Evolutionary conservation across 257 asterid species (phyloP).

Genomic region (Plantago elongata): DNA sequence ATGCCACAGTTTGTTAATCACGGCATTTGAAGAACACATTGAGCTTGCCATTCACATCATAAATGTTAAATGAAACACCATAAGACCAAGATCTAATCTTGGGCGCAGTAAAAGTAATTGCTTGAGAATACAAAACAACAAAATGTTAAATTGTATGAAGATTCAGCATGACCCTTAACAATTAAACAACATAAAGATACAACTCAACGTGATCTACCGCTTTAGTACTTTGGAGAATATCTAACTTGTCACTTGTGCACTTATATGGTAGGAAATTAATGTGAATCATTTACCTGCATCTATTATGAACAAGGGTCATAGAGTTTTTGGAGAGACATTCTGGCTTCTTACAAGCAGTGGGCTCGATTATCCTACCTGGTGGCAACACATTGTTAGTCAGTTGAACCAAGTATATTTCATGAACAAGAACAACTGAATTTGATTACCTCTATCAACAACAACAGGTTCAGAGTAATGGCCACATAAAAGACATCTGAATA

Average conservation of each 20-base stretch:
- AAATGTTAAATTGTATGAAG: neutral
- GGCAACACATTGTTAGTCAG: slow-evolving; percentile 14
- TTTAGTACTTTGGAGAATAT: no score
- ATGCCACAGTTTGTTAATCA: no score
- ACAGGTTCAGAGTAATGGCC: slow-evolving; percentile 89
- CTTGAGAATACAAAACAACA: neutral
- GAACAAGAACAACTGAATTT: slow-evolving; percentile 8
- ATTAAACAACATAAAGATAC: no score
- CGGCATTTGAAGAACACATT: no score
- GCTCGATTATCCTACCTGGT: slow-evolving; percentile 85
- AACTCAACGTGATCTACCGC: no score
- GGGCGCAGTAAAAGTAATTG: neutral
- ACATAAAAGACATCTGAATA: slow-evolving; percentile 93
- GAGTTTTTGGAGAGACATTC: slow-evolving; percentile 86
- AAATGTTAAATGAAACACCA: neutral
- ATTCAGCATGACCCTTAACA: neutral
- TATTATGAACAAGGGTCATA: slow-evolving; percentile 90
- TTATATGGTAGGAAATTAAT: no score
- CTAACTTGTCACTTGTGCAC: no score
- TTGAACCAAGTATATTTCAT: neutral
- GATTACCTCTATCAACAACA: slow-evolving; percentile 82
- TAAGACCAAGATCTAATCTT: neutral
- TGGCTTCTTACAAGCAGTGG: slow-evolving; percentile 65
- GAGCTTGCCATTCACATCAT: neutral
- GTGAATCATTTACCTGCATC: slow-evolving; percentile 70